Conservation (phyloP, 2,329 filamentous ascomycete genomes). For the Paraphoma chrysanthemicola region DNA sequence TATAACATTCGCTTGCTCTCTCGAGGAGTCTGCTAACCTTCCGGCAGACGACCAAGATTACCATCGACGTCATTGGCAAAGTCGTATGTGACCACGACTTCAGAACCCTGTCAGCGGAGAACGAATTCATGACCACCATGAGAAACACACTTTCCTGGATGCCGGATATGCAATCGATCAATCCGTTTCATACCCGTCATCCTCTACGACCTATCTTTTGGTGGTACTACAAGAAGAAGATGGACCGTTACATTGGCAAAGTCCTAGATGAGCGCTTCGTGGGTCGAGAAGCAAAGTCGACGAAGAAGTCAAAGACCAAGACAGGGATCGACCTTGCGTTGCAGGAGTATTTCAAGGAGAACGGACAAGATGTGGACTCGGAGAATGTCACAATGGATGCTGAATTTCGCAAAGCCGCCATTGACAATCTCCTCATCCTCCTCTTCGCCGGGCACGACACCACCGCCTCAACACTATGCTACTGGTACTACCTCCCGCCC, state of each 20-base stretch:
- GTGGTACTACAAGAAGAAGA: slow-evolving; percentile 44
- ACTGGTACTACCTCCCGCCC: slow-evolving; percentile 11
- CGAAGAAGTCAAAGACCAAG: slow-evolving; percentile 36
- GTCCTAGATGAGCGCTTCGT: slow-evolving; percentile 49
- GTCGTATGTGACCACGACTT: slow-evolving; percentile 49
- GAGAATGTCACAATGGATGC: slow-evolving; percentile 24
- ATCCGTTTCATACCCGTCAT: slow-evolving; percentile 46
- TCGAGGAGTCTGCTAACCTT: not conserved
- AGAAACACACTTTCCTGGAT: slow-evolving; percentile 46
- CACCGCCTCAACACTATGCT: slow-evolving; percentile 42
- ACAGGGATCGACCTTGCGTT: slow-evolving; percentile 51
- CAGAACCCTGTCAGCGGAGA: slow-evolving; percentile 41
- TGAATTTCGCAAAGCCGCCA: slow-evolving; percentile 28
- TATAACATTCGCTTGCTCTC: no score
- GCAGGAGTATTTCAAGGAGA: slow-evolving; percentile 48
- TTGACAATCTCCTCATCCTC: slow-evolving; percentile 31
- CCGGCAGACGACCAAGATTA: slow-evolving; percentile 43
- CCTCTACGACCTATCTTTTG: slow-evolving; percentile 45
- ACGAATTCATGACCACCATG: slow-evolving; percentile 48
- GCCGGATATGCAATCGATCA: slow-evolving; percentile 37
- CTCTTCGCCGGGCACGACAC: slow-evolving; percentile 48
- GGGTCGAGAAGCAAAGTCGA: slow-evolving; percentile 24
- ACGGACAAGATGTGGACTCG: slow-evolving; percentile 19
- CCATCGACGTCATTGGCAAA: slow-evolving; percentile 53
- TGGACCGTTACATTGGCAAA: slow-evolving; percentile 47